Evolutionary conservation across 23 red algal species (phyloP).

Genomic region (Cyanidiococcus yangmingshanensis): DNA sequence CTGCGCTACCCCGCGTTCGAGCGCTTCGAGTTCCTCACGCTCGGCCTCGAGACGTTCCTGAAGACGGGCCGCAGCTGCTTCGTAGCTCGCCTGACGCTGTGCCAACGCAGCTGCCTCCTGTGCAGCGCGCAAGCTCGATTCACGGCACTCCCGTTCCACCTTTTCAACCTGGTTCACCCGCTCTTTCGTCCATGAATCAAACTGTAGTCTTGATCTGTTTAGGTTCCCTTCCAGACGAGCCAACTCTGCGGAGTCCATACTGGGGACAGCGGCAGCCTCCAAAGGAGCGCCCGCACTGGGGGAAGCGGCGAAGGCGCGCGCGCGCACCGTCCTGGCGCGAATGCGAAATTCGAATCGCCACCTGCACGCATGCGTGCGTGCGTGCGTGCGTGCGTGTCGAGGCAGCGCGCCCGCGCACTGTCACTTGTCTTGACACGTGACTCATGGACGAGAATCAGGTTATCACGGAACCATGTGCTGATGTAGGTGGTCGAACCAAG

Average conservation of each 20-base stretch:
- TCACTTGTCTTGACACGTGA: no score
- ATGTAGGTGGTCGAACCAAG: no score
- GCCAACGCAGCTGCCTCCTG: conserved; percentile 6
- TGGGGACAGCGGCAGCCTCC: no score
- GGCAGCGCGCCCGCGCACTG: no score
- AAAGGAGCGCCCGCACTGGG: no score
- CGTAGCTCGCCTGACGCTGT: background rate
- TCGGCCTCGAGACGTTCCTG: conserved; percentile 22
- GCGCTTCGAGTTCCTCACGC: conserved; percentile 26
- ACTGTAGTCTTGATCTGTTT: background rate
- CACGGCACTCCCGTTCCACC: background rate
- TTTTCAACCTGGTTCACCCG: background rate
- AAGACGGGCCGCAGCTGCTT: conserved; percentile 15
- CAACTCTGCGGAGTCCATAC: background rate
- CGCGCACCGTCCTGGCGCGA: background rate
- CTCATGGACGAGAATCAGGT: no score
- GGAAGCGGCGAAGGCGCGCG: no score
- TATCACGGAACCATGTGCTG: no score
- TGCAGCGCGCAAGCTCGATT: background rate
- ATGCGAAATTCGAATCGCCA: background rate
- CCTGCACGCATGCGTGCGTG: background rate
- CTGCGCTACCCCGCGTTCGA: conserved; percentile 20
- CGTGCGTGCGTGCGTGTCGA: background rate
- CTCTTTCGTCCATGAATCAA: background rate
- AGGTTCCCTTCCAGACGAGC: background rate